Base-by-base conservation (phyloP, 2,329 filamentous ascomycete genomes). In the Microdochium nivale region DNA sequence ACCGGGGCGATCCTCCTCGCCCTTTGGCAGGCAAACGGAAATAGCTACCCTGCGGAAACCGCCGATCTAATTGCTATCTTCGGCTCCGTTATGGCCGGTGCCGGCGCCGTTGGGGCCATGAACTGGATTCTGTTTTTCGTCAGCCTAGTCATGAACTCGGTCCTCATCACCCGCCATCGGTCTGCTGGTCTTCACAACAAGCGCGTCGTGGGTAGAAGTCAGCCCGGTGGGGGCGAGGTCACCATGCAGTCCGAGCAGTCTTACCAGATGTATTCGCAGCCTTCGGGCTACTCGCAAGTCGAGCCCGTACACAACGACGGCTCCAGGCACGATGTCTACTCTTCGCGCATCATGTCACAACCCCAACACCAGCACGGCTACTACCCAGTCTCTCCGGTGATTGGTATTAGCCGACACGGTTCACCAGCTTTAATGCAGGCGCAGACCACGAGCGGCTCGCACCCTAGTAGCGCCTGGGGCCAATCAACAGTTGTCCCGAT, bases 1-100 rank as follows among this genome's bases (percentile, higher is more conserved):
- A 64, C 66, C 2, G 47, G 59, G 3, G 19, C 40, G 2, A 13
- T 27, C 46, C 46, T 47, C 46, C 52, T 57, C 13, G 40, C 40
- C 19, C 21, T 13, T 44, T 44, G 40, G 40, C 40, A 44, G 19
- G 40, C 40, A 23, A 23, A 44, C 40, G 40, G 40, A 24, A 44
- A 21, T 44, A 44, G 40, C 40, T 44, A 23, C 16, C 21, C 19
- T 24, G 21, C 40, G 21, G 40, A 44, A 7, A 4, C n/a, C 40
- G 40, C 40, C 40, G 40, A 44, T 44, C 40, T 44, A 5, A 3
- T 44, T 11, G 40, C 40, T 24, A 23, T 44, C 40, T 19, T 44
- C 21, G 40, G 40, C 40, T 44, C 40, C 40, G 40, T 44, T 7
- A 44, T 44, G 40, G 40, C 40, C 40, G 40, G 16, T 44, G 40